Evolutionary conservation across 1,139 yeast genomes (phyloP).

Genomic region (Wickerhamiella infanticola): DNA sequence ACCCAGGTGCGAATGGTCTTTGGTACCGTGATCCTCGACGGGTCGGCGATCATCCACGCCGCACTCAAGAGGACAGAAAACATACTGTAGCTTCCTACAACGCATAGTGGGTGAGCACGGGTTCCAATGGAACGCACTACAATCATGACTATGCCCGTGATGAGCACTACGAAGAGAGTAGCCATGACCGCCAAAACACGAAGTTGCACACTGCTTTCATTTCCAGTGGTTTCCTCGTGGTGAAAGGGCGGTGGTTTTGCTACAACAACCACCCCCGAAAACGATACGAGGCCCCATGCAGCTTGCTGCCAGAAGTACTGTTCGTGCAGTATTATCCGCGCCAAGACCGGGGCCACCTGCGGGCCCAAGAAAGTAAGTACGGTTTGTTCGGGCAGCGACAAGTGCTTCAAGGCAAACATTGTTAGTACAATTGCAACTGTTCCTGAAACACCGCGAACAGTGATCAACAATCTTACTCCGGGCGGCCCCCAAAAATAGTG

Average conservation of each 20-base stretch:
- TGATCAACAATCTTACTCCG: conserved; percentile 37
- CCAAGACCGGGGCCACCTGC: conserved; percentile 58
- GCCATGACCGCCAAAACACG: neutral
- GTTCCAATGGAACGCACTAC: conserved; percentile 60
- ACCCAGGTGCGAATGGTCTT: conserved; percentile 29
- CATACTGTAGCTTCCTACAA: conserved; percentile 63
- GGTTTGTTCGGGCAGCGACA: conserved; percentile 64
- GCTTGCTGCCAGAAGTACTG: conserved; percentile 51
- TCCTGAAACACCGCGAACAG: conserved; percentile 58
- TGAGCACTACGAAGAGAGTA: neutral
- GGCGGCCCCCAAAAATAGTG: conserved; percentile 62
- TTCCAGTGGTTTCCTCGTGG: neutral
- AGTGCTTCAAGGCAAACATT: conserved; percentile 58
- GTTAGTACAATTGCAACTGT: conserved; percentile 66
- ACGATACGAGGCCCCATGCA: conserved; percentile 49
- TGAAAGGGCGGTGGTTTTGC: conserved; percentile 70
- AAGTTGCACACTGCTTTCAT: neutral
- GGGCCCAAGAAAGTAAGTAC: conserved; percentile 71
- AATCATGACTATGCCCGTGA: conserved; percentile 36
- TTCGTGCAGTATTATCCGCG: conserved; percentile 53
- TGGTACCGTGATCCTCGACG: neutral
- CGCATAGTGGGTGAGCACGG: conserved; percentile 61
- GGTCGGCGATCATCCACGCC: neutral
- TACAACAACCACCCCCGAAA: conserved; percentile 61
- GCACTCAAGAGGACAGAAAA: conserved; percentile 28